Evolutionary conservation across 176 grass and related monocot species (phyloP).

Genomic region (Hordeum marinum): DNA sequence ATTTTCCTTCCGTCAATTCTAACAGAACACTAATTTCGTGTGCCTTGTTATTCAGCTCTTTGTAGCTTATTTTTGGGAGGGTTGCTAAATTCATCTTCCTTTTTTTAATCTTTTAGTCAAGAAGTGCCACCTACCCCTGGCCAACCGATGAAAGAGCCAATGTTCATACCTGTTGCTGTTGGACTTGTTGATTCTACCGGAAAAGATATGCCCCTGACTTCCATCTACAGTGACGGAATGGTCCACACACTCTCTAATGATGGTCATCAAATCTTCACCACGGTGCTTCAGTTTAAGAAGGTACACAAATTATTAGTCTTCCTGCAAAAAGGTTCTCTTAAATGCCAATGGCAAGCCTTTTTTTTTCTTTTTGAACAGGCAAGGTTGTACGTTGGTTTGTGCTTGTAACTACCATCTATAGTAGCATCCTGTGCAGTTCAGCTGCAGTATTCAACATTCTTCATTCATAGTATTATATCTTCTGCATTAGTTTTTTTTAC

Average conservation of each 20-base stretch:
- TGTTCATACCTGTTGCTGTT: conserved; percentile 88
- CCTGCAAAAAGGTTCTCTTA: neutral
- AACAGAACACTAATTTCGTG: neutral
- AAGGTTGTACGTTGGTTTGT: neutral
- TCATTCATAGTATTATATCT: neutral
- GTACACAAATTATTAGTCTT: conserved; percentile 28
- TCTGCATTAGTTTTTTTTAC: neutral
- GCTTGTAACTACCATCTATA: neutral
- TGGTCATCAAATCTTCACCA: conserved; percentile 54
- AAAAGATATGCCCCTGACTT: conserved; percentile 85
- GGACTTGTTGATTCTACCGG: conserved; percentile 83
- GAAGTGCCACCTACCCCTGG: conserved; percentile 84
- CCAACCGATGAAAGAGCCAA: conserved; percentile 74
- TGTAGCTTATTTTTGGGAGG: conserved; percentile 2
- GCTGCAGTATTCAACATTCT: neutral
- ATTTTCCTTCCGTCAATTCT: neutral
- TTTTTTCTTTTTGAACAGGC: neutral
- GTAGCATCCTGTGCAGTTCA: neutral
- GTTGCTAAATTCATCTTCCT: neutral
- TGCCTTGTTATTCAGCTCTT: conserved; percentile 4
- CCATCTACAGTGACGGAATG: conserved; percentile 61
- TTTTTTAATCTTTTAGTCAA: conserved; percentile 50
- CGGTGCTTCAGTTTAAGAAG: conserved; percentile 92
- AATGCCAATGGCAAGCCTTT: neutral
- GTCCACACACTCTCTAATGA: conserved; percentile 45